Base-by-base conservation (phyloP, 805 yeast species). In the Tetrapisispora namnaoensis region DNA sequence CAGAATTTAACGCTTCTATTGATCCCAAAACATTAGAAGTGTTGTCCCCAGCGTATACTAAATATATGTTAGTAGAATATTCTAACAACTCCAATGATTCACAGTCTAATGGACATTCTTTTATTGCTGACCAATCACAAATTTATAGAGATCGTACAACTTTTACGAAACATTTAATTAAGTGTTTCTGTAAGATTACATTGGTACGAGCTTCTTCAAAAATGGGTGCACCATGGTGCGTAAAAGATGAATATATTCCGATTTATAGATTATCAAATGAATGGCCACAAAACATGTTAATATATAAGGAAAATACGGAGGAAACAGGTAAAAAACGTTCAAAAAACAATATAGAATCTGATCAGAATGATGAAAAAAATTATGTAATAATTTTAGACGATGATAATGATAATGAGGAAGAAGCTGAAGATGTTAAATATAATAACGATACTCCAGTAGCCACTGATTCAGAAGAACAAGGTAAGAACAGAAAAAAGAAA, bases 211-310 rank as follows among this genome's bases (percentile, higher is more conserved):
- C 95, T 49, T 86, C 90, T 1, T 76, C 83, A 48, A 86, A 85
- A 73, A 73, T 82, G 40, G 97, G 98, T 3, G 91, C 97, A 2
- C 98, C 98, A 2, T 93, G 98, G 98, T 80, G 91, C 20, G 93
- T 93, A 16, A 85, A 83, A 61, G 80, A 78, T 24, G 81, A 82
- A 55, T 87, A 78, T 63, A 43, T 66, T 37, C 57, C 60, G 32
- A 63, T 64, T 59, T 66, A 66, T 49, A 65, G 67, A 6, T 49
- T 66, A 17, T 55, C 60, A 1, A 53, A 59, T 59, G 66, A 59
- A 11, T 66, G 70, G 70, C 69, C 70, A 6, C 44, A 44, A 7
- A 62, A 61, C 1, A 55, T 65, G 52, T 18, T 60, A 35, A 56
- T 59, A 43, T 66, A 54, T 42, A 65, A 61, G 49, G 69, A 65